phyloP scores from a whole-genome alignment of 805 yeast genomes.

The Kodamaea fukazawae region DNA sequence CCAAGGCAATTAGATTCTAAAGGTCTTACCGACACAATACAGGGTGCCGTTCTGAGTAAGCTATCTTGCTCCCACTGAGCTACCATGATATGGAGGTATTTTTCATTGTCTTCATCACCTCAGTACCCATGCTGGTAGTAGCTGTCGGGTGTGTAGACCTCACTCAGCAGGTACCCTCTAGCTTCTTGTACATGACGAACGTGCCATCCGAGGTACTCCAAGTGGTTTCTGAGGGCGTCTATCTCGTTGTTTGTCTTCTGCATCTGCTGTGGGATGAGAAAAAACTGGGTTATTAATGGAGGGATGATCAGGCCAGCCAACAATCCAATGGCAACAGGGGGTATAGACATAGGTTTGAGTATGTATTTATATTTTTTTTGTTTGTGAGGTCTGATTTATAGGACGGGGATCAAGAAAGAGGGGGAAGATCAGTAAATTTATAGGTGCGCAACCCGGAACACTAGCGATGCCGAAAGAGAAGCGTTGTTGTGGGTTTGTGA shows the following conservation, averaged over 20 bases:
- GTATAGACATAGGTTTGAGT: slow-evolving; percentile 1
- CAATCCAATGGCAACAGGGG: slow-evolving; percentile 21
- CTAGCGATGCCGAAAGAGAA: too few species aligned
- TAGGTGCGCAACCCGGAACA: too few species aligned
- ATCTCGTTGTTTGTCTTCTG: slow-evolving; percentile 27
- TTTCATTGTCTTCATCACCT: too few species aligned
- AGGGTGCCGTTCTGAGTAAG: too few species aligned
- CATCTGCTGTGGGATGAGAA: slow-evolving; percentile 24
- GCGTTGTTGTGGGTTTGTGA: neutral
- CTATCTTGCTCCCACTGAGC: too few species aligned
- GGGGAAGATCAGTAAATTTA: neutral
- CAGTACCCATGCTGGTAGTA: slow-evolving; percentile 9
- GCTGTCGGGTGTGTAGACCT: slow-evolving; percentile 26
- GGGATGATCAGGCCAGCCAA: slow-evolving; percentile 30
- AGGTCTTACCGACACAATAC: too few species aligned
- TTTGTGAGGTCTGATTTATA: neutral
- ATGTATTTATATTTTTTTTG: neutral
- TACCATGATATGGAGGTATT: too few species aligned
- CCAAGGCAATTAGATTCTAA: too few species aligned
- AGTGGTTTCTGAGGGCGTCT: slow-evolving; percentile 26
- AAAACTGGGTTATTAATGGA: slow-evolving; percentile 27
- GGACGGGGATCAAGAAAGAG: neutral
- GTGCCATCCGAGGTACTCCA: slow-evolving; percentile 36
- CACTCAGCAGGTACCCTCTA: slow-evolving; percentile 26
- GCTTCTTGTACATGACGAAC: slow-evolving; percentile 31